Percentiles rank a stretch among this genome's conserved stretches.
Conservation (phyloP, 2,329 filamentous ascomycete genomes). For the Exophiala sp. region DNA sequence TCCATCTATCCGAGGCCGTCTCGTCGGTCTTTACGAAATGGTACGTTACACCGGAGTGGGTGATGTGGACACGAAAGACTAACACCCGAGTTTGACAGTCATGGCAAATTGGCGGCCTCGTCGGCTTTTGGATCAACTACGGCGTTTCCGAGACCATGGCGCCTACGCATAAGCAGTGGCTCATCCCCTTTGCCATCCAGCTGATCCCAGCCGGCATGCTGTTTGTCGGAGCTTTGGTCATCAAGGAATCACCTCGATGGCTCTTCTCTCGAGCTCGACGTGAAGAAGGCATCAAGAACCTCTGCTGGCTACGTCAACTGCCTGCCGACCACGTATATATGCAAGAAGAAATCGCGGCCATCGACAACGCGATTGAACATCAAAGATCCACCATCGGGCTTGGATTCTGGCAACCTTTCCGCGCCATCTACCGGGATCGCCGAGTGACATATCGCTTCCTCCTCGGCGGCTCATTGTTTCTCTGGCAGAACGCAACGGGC, state of each 20-base stretch:
- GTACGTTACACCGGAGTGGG: too few species aligned
- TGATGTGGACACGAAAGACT: too few species aligned
- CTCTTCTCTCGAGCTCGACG: conserved; percentile 62
- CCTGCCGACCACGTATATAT: conserved; percentile 54
- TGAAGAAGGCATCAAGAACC: conserved; percentile 56
- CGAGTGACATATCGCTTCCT: conserved; percentile 66
- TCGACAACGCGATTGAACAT: conserved; percentile 63
- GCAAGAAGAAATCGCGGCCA: conserved; percentile 63
- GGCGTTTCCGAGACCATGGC: conserved; percentile 44
- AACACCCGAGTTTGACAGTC: too few species aligned
- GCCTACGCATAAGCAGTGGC: conserved; percentile 36
- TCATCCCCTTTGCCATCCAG: conserved; percentile 41
- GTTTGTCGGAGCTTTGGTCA: conserved; percentile 54
- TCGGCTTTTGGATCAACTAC: conserved; percentile 52
- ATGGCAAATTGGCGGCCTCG: conserved; percentile 49
- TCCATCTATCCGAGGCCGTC: conserved; percentile 52
- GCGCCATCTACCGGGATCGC: conserved; percentile 48
- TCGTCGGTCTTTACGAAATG: conserved; percentile 55
- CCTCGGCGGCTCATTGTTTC: conserved; percentile 66
- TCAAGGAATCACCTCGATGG: conserved; percentile 64
- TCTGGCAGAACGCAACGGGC: conserved; percentile 71
- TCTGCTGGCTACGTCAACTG: conserved; percentile 43
- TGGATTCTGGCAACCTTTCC: conserved; percentile 70
- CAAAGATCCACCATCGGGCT: conserved; percentile 58
- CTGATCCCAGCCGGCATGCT: conserved; percentile 40